phyloP scores from a whole-genome alignment of 331 rosid species.

The Prunus yedoensis region DNA sequence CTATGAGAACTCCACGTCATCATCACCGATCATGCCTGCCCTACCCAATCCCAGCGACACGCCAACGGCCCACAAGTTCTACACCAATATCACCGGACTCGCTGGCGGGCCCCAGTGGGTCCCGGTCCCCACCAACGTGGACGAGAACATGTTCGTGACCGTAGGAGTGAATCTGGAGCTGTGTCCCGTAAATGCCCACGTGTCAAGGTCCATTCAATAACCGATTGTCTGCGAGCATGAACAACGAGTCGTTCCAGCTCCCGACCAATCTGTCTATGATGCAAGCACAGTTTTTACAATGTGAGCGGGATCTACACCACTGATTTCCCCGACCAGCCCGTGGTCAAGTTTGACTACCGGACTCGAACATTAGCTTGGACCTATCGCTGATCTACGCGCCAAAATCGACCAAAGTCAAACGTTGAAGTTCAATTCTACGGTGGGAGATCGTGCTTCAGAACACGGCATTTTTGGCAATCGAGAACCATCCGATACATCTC shows the following conservation, averaged over 20 bases:
- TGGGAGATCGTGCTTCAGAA: constrained; percentile 60
- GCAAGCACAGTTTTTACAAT: constrained; percentile 38
- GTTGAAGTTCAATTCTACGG: constrained; percentile 56
- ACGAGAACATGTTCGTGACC: constrained; percentile 38
- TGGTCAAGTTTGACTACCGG: constrained; percentile 38
- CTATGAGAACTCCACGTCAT: constrained; percentile 22
- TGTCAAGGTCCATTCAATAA: constrained; percentile 16
- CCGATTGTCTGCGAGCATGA: constrained; percentile 50
- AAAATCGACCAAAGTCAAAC: constrained; percentile 51
- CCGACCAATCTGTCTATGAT: constrained; percentile 47
- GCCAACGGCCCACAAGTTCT: constrained; percentile 35
- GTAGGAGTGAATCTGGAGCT: constrained; percentile 28
- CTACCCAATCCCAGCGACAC: constrained; percentile 40
- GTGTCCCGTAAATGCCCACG: constrained; percentile 17
- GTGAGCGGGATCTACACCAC: constrained; percentile 45
- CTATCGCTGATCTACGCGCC: constrained; percentile 26
- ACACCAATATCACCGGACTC: constrained; percentile 30
- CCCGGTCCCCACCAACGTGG: constrained; percentile 36
- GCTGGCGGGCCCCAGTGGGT: constrained; percentile 43
- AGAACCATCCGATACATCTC: constrained; percentile 59
- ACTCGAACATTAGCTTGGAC: neutral
- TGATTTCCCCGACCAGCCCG: constrained; percentile 54
- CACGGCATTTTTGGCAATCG: constrained; percentile 34
- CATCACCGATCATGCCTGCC: constrained; percentile 31
- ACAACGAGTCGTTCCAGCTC: constrained; percentile 52